These are phyloP conservation scores for Chytriomyces confervae DNA, from an alignment of 192 early-diverging fungal species.

Conservation along the genomic window DNA sequence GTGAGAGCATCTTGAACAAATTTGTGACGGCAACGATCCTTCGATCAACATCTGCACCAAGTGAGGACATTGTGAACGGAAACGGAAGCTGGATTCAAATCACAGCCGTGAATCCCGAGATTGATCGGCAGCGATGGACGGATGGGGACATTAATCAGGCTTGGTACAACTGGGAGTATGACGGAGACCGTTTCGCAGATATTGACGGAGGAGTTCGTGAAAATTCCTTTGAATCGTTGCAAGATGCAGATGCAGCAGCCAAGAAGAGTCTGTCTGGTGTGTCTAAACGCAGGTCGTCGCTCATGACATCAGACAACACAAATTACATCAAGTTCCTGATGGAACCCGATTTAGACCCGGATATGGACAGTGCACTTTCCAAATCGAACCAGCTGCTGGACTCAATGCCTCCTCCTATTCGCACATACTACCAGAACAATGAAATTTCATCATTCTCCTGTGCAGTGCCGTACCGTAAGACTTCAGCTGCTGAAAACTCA, in stretches of 20 bases:
- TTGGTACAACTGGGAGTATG: constrained; percentile 32
- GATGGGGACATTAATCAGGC: constrained; percentile 38
- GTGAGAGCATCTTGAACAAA: constrained; percentile 71
- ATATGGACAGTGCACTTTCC: constrained; percentile 22
- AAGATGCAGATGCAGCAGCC: background rate
- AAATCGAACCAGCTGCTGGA: constrained; percentile 30
- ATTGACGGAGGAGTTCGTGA: background rate
- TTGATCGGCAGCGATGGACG: constrained; percentile 46
- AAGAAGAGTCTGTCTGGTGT: background rate
- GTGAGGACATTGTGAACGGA: constrained; percentile 58
- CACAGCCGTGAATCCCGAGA: constrained; percentile 70
- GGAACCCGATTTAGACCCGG: constrained; percentile 51
- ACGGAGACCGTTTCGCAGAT: background rate
- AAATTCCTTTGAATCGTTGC: background rate
- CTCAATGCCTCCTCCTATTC: constrained; percentile 52
- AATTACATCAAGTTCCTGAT: constrained; percentile 36
- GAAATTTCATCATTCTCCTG: constrained; percentile 70
- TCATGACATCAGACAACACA: background rate
- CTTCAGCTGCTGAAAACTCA: constrained; percentile 1
- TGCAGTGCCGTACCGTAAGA: constrained; percentile 65
- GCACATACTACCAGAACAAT: constrained; percentile 70
- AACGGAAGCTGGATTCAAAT: constrained; percentile 70
- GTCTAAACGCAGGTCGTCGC: background rate
- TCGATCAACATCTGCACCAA: constrained; percentile 45
- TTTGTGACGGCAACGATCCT: constrained; percentile 65